Base-by-base conservation (phyloP, 108 stramenopile genomes). In the Asterionellopsis glacialis region DNA sequence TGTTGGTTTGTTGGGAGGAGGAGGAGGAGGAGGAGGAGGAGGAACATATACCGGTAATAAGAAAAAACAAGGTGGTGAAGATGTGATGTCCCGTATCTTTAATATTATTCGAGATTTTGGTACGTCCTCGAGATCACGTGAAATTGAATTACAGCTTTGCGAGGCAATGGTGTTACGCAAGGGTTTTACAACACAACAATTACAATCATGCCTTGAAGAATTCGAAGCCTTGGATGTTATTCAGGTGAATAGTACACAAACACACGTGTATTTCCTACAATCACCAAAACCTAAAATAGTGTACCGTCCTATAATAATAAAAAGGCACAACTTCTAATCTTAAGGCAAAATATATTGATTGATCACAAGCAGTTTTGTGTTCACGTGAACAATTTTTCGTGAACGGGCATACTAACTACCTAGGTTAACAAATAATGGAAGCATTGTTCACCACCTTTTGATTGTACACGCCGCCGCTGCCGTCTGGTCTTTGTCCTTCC, bases 111-210 rank as follows among this genome's bases (percentile, higher is more conserved):
- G 80, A 43, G 89, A 92, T 51, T 91, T 83, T 65, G 65, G 83
- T 1, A 70, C 77, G 12, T 61, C 71, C 15, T 76, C 77, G 14
- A 67, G 68, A 48, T 62, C 71, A 4, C 53, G 72, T 5, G 58
- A 67, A 18, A 71, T 85, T 7, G 86, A 90, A 24, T 42, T 82
- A 15, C 76, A 64, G 61, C 70, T 82, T n/a, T 75, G 60, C 44
- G 89, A 89, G 51, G 87, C 88, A 49, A 91, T 91, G 84, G 90
- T 91, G 10, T 63, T 94, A 11, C 77, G 91, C 50, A 91, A 91
- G 55, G 96, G 94, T 24, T 94, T 95, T 67, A 94, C 88, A 0
- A 63, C 53, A 1, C 85, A 91, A 47, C 94, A 97, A 58, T 65
- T 97, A 28, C 65, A 85, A 41, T 69, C 79, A 1, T 85, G 87